Base-by-base conservation (phyloP, 2,329 filamentous ascomycete species). In the Monosporascus sp. region DNA sequence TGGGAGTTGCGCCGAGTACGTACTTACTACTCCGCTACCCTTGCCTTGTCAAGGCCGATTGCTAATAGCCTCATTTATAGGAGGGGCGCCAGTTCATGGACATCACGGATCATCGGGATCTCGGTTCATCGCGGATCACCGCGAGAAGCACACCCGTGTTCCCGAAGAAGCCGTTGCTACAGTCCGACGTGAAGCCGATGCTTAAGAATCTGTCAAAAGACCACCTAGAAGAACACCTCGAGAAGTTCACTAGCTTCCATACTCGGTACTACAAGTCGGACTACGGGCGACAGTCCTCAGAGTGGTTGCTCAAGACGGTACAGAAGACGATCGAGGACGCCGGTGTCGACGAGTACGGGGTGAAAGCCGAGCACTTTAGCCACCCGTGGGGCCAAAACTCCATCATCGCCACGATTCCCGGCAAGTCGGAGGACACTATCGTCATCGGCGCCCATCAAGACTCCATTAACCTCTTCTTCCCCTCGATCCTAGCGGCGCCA, bases 401-500 rank as follows among this genome's bases (percentile, higher is more conserved):
- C 58, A 87, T 97, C 66, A 95, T 97, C 66, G 92, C 90, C 24
- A 92, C 87, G 6, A 90, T 99, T 48, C 93, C 93, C 0, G 93
- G 93, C 52, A 81, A 88, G 74, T 88, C 82, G 54, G 85, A 94
- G 65, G 88, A 87, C 70, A 96, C 92, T 1, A 80, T 95, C 35
- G 86, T 97, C 22, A 87, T 97, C 60, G 92, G 93, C 50, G 91
- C 92, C 1, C 92, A 97, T 70, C 92, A 96, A 69, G 93, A 97
- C 70, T 95, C 89, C 63, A 95, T 96, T 73, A 97, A 97, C 72
- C 79, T 96, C 46, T 96, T 90, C 74, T 72, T 96, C 14, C 93
- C 92, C 1, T 89, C 87, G 2, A 76, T 96, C 37, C 79, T 97
- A 37, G 82, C 88, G 15, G 92, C 93, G 0, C 93, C 93, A 0